A percentile compares a stretch with the other conserved stretches of the same genome.
These are phyloP conservation scores for Lachnellula hyalina DNA, from an alignment of 2,329 filamentous ascomycete species.

Conservation along the genomic window DNA sequence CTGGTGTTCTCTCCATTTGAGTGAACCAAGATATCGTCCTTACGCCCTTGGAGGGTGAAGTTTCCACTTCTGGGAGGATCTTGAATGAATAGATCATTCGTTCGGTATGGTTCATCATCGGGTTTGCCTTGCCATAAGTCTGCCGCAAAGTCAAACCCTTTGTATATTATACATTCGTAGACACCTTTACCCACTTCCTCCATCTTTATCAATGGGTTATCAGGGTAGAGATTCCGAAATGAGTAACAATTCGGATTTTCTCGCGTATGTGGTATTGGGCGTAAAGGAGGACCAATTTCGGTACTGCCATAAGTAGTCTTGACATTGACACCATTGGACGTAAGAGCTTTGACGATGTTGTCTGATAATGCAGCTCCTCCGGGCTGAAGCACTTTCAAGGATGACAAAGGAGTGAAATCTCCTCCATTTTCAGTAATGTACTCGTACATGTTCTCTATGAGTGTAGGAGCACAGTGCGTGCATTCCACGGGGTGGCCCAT, in stretches of 20 bases:
- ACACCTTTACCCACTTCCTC: slow-evolving; percentile 26
- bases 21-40: slow-evolving; percentile 31
- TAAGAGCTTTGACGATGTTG: slow-evolving; percentile 23
- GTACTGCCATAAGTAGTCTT: slow-evolving; percentile 32
- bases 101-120: slow-evolving; percentile 27
- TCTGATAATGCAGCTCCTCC: slow-evolving; percentile 29
- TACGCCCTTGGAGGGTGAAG: slow-evolving; percentile 28
- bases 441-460: slow-evolving; percentile 31
- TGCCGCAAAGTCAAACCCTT: slow-evolving; percentile 31
- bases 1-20: slow-evolving; percentile 32
- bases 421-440: slow-evolving; percentile 23
- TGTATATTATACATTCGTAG: slow-evolving; percentile 30
- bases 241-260: slow-evolving; percentile 27
- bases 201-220: slow-evolving; percentile 26
- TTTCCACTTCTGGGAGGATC: slow-evolving; percentile 28
- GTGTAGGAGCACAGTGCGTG: slow-evolving; percentile 29
- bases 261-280: slow-evolving; percentile 27
- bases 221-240: slow-evolving; percentile 27
- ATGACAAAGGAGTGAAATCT: slow-evolving; percentile 26
- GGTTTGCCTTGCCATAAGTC: slow-evolving; percentile 26
- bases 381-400: slow-evolving; percentile 30
- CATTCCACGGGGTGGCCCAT: slow-evolving; percentile 28
- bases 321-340: slow-evolving; percentile 27
- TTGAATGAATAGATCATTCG: slow-evolving; percentile 31
- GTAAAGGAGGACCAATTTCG: slow-evolving; percentile 31